Evolutionary conservation across 352 stramenopile species (phyloP).

Genomic region (Pythium angustatum): DNA sequence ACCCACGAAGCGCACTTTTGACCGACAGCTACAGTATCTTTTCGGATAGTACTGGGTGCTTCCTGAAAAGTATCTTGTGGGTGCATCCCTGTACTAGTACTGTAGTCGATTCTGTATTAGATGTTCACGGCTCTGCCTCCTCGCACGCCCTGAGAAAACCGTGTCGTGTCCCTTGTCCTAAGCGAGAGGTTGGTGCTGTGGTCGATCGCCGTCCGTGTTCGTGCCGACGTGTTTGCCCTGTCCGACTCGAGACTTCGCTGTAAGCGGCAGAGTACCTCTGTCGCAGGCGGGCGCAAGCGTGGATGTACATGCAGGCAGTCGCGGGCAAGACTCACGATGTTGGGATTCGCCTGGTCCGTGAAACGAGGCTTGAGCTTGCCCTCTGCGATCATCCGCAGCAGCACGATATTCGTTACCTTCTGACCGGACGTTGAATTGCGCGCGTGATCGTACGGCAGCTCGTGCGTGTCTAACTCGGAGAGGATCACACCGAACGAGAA

Average conservation of each 20-base stretch:
- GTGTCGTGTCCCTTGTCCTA: no score
- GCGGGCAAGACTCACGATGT: not conserved
- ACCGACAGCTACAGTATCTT: no score
- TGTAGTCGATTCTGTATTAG: no score
- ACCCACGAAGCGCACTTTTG: not conserved
- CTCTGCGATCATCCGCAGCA: slow-evolving; percentile 36
- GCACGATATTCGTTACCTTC: not conserved
- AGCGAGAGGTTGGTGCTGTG: no score
- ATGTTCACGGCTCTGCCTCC: no score
- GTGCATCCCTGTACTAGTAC: no score
- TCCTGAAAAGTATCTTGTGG: no score
- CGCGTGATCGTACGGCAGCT: slow-evolving; percentile 22
- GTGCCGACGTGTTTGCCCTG: not conserved
- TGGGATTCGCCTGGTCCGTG: slow-evolving; percentile 26
- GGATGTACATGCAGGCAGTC: slow-evolving; percentile 5
- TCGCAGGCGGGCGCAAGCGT: not conserved
- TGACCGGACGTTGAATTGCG: not conserved
- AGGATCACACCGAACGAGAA: slow-evolving; percentile 35
- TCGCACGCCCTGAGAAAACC: no score
- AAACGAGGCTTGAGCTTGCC: slow-evolving; percentile 36
- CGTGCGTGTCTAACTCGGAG: slow-evolving; percentile 24
- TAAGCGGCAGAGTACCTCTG: slow-evolving; percentile 1
- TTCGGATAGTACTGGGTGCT: no score
- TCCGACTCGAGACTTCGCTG: slow-evolving; percentile 1
- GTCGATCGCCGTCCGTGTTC: not conserved